These are phyloP conservation scores for Leptographium galeiforme DNA, from an alignment of 2,329 filamentous ascomycete genomes.

Conservation along the genomic window DNA sequence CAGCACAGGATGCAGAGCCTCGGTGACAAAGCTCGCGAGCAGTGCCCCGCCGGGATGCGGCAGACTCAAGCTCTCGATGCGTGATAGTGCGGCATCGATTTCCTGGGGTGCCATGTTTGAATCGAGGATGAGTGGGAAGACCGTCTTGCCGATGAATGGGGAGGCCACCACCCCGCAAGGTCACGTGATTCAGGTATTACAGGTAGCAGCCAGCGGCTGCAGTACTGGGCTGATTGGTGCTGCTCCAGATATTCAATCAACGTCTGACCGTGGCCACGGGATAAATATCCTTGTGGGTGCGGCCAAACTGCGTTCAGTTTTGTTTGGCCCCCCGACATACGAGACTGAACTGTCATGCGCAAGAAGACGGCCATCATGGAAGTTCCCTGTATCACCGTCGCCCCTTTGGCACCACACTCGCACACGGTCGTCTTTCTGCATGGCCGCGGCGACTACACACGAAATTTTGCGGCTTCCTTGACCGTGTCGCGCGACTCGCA, in stretches of 20 bases:
- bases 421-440: conserved; percentile 32
- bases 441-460: conserved; percentile 25
- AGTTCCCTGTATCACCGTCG: background rate
- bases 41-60: conserved; percentile 4
- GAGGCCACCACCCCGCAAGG: too few relatives aligned
- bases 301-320: too few relatives aligned
- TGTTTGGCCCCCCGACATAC: too few relatives aligned
- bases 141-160: too few relatives aligned
- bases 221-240: too few relatives aligned
- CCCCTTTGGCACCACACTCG: conserved; percentile 15
- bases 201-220: too few relatives aligned
- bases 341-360: too few relatives aligned
- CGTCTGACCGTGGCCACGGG: too few relatives aligned
- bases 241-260: too few relatives aligned
- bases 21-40: conserved; percentile 4
- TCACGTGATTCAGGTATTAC: too few relatives aligned
- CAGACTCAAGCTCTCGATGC: conserved; percentile 5
- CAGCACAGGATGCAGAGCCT: conserved; percentile 2
- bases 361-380: background rate
- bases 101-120: background rate
- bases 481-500: conserved; percentile 17
- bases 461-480: conserved; percentile 19
- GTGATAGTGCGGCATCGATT: background rate
- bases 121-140: too few relatives aligned
- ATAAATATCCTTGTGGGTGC: too few relatives aligned